A percentile compares a stretch with the other conserved stretches of the same genome.
Conservation (phyloP, 2,329 filamentous ascomycete genomes). For the Cladosporium phlei region DNA sequence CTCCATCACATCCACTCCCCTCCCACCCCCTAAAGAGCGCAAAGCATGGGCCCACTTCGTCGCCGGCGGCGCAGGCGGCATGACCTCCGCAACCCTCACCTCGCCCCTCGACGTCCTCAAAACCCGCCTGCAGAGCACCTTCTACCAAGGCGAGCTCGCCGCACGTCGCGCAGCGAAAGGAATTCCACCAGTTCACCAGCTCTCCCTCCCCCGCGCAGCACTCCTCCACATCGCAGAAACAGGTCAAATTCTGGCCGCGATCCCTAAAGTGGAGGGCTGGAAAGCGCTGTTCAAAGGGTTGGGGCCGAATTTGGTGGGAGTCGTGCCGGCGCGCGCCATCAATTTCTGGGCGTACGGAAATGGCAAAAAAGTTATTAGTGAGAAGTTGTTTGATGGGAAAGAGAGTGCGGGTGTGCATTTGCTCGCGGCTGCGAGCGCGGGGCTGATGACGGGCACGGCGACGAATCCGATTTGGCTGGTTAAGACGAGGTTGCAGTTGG, state of each 20-base stretch:
- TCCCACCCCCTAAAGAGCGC: constrained; percentile 30
- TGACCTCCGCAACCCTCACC: constrained; percentile 88
- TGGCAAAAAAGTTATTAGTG: constrained; percentile 74
- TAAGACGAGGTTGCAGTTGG: constrained; percentile 87
- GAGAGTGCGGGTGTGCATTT: constrained; percentile 75
- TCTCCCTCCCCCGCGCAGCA: constrained; percentile 62
- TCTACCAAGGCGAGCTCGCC: constrained; percentile 79
- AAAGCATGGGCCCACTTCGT: constrained; percentile 92
- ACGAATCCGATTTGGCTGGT: constrained; percentile 97
- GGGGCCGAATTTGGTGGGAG: constrained; percentile 82
- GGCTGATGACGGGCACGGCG: constrained; percentile 79
- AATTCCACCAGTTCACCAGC: constrained; percentile 49
- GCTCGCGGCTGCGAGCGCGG: constrained; percentile 68
- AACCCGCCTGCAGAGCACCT: constrained; percentile 88
- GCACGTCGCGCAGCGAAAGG: constrained; percentile 59
- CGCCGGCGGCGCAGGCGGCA: constrained; percentile 82
- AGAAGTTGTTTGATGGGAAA: constrained; percentile 65
- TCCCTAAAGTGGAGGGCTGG: constrained; percentile 76
- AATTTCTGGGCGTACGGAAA: constrained; percentile 95
- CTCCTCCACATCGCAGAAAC: constrained; percentile 78
- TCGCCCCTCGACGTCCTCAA: constrained; percentile 91
- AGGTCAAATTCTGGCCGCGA: constrained; percentile 74
- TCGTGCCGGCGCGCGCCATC: constrained; percentile 83
- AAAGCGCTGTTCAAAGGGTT: constrained; percentile 89
- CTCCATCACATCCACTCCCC: constrained; percentile 30